Percentiles rank a stretch among this genome's conserved stretches.
Conservation (phyloP, 768 basidiomycete genomes). For the Mycena capillaripes region DNA sequence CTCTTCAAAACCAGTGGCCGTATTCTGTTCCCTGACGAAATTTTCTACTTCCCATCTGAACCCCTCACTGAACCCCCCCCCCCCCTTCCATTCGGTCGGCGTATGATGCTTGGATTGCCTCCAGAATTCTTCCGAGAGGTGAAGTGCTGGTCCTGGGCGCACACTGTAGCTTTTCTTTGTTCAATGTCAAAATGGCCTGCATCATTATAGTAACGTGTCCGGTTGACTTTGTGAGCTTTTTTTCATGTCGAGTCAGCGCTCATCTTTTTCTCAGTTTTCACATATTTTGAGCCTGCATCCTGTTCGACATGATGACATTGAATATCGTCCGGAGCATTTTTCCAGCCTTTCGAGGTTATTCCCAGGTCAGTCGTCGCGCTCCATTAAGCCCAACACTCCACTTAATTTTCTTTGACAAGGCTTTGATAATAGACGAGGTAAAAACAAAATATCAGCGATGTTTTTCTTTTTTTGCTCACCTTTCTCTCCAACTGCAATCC, state of each 20-base stretch:
- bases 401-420: conserved; percentile 56
- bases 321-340: conserved; percentile 82
- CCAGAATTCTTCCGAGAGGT: conserved; percentile 63
- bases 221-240: conserved; percentile 65
- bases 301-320: conserved; percentile 74
- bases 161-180: conserved; percentile 71
- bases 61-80: no score
- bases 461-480: conserved; percentile 29
- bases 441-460: no score
- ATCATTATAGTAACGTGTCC: conserved; percentile 67
- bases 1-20: conserved; percentile 52
- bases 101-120: conserved; percentile 72
- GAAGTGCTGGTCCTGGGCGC: conserved; percentile 73
- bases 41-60: conserved; percentile 48
- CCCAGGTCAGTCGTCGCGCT: conserved; percentile 63
- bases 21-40: conserved; percentile 52
- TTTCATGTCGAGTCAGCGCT: conserved; percentile 26
- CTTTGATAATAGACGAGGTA: conserved; percentile 88
- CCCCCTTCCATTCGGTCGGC: no score
- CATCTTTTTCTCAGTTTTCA: conserved; percentile 50
- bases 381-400: no score
- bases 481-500: conserved; percentile 69
- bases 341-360: conserved; percentile 88
- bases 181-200: conserved; percentile 71
- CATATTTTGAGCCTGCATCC: conserved; percentile 71